phyloP scores from a whole-genome alignment of 2,329 filamentous ascomycete species.

The Venturia aucupariae region DNA sequence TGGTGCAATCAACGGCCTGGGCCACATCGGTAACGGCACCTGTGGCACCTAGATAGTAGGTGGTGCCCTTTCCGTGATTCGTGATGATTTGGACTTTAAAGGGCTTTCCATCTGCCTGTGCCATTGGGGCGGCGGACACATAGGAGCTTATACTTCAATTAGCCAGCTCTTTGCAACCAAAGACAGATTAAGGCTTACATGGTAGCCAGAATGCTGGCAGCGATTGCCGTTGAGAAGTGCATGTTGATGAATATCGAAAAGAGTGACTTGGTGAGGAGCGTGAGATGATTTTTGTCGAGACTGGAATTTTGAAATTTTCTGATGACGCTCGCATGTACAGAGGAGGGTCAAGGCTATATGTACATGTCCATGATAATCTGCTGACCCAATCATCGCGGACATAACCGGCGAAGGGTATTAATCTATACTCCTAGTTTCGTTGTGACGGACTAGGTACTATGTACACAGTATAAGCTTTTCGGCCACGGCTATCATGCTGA shows the following conservation, averaged over 20 bases:
- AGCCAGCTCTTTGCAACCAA: not conserved
- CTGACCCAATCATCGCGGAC: not conserved
- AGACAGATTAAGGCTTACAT: not conserved
- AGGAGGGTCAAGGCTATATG: not conserved
- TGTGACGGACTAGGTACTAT: not conserved
- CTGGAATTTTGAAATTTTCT: too few species aligned
- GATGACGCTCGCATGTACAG: not conserved
- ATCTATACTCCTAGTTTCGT: not conserved
- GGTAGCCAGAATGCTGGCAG: not conserved
- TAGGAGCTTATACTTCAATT: not conserved
- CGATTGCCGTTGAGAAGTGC: not conserved
- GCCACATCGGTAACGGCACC: not conserved
- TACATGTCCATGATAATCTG: not conserved
- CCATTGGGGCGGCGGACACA: not conserved
- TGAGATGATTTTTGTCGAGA: not conserved
- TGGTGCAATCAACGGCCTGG: not conserved
- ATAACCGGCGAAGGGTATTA: not conserved
- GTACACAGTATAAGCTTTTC: not conserved
- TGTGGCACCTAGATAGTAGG: not conserved
- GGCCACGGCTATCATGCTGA: not conserved
- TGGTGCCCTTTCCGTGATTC: not conserved
- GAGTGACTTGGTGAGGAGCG: not conserved
- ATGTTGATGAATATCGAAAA: not conserved
- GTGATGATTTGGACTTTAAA: not conserved
- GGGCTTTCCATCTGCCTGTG: not conserved